Evolutionary conservation across 2,329 filamentous ascomycete species (phyloP), one percentile per base, ranked within the genome.

Genomic region (Hypomyces rosellus): DNA sequence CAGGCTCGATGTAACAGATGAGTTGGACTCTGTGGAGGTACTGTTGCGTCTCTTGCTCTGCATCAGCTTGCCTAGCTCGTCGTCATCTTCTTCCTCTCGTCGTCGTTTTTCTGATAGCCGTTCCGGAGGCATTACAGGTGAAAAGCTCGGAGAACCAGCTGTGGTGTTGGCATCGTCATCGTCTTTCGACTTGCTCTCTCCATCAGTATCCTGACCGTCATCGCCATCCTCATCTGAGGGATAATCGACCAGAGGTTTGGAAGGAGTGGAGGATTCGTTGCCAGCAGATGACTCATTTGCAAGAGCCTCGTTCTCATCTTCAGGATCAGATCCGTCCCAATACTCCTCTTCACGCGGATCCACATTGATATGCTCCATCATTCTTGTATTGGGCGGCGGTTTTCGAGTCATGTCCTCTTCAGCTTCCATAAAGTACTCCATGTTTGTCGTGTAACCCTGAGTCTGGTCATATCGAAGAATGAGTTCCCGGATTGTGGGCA

Each of bases 271-370:
- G n/a, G 62, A 76, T 20, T 83, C 88, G 57, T 90, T 91, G 41
- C 61, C 64, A 15, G 61, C 54, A 8, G 46, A 49, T 12, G 38
- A 12, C 4, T 20, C 20, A 11, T 40, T 20, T 8, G 44, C 46
- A 60, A 60, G 56, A 15, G 48, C 43, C 55, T 74, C 72, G 54
- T 84, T 74, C 12, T 89, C 88, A 6, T 96, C 90, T 53, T 91
- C 86, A 43, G 93, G 88, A 59, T 96, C 91, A 1, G 88, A 89
- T 0, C 81, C 82, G 61, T 95, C 92, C 78, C 95, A 97, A 67
- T 97, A 99, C 40, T 92, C 89, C 61, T 96, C 92, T 65, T 96
- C 89, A 11, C 85, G 83, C 5, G 85, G 78, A 63, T 96, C 92
- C 63, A 91, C 79, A 1, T 67, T 56, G 9, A 81, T 67, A 48